phyloP scores from a whole-genome alignment of 106 monocot species.

The Phalaenopsis equestris region DNA sequence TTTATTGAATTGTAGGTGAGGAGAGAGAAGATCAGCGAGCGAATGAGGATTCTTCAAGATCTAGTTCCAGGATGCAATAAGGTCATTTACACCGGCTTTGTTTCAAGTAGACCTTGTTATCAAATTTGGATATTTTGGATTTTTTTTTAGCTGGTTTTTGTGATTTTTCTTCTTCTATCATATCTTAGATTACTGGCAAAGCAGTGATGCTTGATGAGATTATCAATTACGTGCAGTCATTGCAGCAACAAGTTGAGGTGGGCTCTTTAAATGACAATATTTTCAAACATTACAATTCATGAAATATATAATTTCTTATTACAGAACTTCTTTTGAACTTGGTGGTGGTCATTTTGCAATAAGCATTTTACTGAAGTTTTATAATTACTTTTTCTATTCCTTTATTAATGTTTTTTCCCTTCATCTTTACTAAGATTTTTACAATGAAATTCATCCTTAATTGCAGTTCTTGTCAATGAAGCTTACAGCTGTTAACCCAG shows the following conservation, averaged over 20 bases:
- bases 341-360: not conserved
- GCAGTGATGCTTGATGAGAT: constrained; percentile 44
- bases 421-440: not conserved
- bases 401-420: not conserved
- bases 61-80: constrained; percentile 93
- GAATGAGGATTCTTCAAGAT: constrained; percentile 88
- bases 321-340: not conserved
- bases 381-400: not conserved
- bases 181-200: constrained; percentile 63
- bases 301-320: not conserved
- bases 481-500: constrained; percentile 59
- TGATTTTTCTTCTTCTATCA: not conserved
- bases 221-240: constrained; percentile 33
- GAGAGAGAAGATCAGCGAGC: constrained; percentile 88
- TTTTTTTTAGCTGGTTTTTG: not conserved
- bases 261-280: not conserved
- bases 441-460: not conserved
- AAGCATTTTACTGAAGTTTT: not conserved
- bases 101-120: not conserved
- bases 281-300: not conserved
- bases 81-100: constrained; percentile 19
- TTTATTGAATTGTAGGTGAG: constrained; percentile 39
- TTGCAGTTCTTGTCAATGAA: constrained; percentile 75
- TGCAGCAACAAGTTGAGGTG: constrained; percentile 35
- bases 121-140: no score